Conservation (phyloP, 2,329 filamentous ascomycete species). For the Ascochyta lentis region DNA sequence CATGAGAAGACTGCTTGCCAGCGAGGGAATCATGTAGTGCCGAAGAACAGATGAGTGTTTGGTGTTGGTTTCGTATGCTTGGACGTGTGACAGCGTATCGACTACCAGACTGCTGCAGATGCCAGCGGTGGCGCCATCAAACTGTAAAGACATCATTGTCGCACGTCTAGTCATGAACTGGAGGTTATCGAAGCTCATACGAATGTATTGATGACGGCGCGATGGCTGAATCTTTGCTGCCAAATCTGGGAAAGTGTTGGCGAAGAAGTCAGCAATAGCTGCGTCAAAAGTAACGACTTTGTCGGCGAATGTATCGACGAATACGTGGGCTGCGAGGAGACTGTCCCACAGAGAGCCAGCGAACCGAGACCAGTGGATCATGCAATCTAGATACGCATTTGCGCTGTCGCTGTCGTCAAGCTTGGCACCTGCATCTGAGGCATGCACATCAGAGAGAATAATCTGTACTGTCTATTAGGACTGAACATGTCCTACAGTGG, state of each 20-base stretch:
- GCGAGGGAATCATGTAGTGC: slow-evolving; percentile 24
- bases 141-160: slow-evolving; percentile 33
- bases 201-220: slow-evolving; percentile 11
- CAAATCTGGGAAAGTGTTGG: slow-evolving; percentile 7
- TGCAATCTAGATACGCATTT: slow-evolving; percentile 25
- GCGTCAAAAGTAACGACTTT: slow-evolving; percentile 19
- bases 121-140: slow-evolving; percentile 20
- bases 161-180: slow-evolving; percentile 34
- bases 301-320: slow-evolving; percentile 8
- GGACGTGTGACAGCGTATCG: slow-evolving; percentile 22
- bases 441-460: neutral
- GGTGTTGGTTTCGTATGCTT: slow-evolving; percentile 8
- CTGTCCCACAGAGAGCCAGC: slow-evolving; percentile 34
- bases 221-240: neutral
- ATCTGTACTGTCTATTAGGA: neutral
- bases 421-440: neutral
- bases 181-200: slow-evolving; percentile 31
- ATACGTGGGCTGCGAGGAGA: slow-evolving; percentile 18
- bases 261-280: slow-evolving; percentile 15
- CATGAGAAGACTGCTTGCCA: slow-evolving; percentile 29
- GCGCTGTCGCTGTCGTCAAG: neutral
- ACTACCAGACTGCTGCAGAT: slow-evolving; percentile 27
- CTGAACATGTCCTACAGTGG: neutral
- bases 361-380: slow-evolving; percentile 36
- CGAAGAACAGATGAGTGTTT: slow-evolving; percentile 21